Evolutionary conservation across 495 filamentous ascomycete genomes (phyloP).

Genomic region (Evernia prunastri): DNA sequence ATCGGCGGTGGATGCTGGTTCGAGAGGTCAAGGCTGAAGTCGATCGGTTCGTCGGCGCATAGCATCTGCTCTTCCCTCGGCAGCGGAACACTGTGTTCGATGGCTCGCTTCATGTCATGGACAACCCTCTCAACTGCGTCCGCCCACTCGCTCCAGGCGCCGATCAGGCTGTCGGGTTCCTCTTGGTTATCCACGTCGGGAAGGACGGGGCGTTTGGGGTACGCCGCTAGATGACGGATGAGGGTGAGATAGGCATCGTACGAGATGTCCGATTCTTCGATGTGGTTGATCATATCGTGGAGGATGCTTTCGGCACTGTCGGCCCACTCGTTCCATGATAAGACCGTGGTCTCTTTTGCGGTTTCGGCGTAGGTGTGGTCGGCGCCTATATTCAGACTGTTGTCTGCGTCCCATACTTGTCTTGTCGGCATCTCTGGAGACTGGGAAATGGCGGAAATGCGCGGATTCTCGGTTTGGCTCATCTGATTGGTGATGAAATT

Average conservation of each 20-base stretch:
- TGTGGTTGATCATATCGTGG: neutral
- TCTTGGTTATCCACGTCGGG: neutral
- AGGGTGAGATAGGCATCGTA: neutral
- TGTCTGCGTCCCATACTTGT: neutral
- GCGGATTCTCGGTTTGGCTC: neutral
- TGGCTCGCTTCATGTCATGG: neutral
- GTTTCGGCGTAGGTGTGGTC: neutral
- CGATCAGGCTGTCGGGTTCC: neutral
- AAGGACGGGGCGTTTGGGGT: slow-evolving; percentile 7
- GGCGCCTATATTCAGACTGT: neutral
- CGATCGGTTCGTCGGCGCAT: neutral
- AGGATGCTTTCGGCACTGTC: slow-evolving; percentile 2
- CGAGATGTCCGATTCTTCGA: neutral
- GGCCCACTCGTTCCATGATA: slow-evolving; percentile 11
- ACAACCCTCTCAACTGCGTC: slow-evolving; percentile 1
- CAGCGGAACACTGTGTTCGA: neutral
- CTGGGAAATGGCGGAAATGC: neutral
- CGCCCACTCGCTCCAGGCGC: slow-evolving; percentile 8
- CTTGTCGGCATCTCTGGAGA: neutral
- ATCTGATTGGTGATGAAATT: neutral
- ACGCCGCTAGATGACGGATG: neutral
- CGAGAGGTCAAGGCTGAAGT: neutral
- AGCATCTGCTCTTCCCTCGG: neutral
- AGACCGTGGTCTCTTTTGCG: neutral
- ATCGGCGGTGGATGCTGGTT: neutral